phyloP scores from a whole-genome alignment of 805 yeast species.

The Lipomyces mesembrius region DNA sequence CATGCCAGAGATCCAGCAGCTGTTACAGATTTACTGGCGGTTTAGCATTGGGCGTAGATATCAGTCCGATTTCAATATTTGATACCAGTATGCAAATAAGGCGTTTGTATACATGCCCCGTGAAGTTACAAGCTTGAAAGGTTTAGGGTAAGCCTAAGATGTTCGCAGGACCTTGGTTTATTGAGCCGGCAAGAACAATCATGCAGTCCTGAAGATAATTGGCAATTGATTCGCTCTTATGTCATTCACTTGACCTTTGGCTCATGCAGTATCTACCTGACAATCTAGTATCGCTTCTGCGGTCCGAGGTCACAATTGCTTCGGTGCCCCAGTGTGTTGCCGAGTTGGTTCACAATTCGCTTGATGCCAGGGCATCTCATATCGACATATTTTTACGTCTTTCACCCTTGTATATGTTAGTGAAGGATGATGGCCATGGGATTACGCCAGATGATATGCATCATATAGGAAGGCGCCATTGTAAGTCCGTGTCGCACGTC shows the following conservation, averaged over 20 bases:
- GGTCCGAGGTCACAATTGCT: slow-evolving; percentile 25
- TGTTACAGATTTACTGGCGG: too few relatives aligned
- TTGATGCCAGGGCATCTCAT: slow-evolving; percentile 32
- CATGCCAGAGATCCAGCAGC: too few relatives aligned
- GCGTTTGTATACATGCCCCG: too few relatives aligned
- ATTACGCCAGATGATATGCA: slow-evolving; percentile 53
- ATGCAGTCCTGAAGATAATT: too few relatives aligned
- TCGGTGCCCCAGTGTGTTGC: slow-evolving; percentile 26
- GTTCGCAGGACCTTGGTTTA: too few relatives aligned
- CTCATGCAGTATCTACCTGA: slow-evolving; percentile 15
- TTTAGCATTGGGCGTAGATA: too few relatives aligned
- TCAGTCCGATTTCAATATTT: too few relatives aligned
- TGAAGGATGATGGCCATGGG: slow-evolving; percentile 69
- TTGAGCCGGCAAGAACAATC: too few relatives aligned
- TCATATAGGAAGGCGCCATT: slow-evolving; percentile 49
- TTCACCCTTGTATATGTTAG: slow-evolving; percentile 36
- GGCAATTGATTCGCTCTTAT: neutral
- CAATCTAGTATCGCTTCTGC: slow-evolving; percentile 13
- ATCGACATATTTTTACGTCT: slow-evolving; percentile 23
- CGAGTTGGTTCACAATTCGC: slow-evolving; percentile 33
- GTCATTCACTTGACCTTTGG: neutral
- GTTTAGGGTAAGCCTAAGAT: too few relatives aligned
- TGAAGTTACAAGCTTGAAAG: too few relatives aligned
- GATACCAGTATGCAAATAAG: too few relatives aligned
- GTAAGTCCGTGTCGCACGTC: slow-evolving; percentile 13